Conservation (phyloP, 2,329 filamentous ascomycete species). For the Colletotrichum brevisporum region DNA sequence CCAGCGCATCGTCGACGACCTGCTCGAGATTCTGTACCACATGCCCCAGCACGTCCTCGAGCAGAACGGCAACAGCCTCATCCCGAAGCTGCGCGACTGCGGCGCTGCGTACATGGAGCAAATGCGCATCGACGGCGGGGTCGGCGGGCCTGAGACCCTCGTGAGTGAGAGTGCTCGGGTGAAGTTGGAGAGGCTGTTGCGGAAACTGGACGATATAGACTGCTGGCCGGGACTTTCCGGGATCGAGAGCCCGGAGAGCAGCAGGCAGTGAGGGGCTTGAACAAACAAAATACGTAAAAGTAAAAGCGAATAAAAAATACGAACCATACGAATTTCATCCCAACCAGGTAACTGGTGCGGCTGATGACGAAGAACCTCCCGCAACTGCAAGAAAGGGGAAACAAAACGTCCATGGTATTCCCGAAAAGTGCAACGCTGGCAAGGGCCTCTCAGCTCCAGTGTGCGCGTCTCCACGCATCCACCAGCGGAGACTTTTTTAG, state of each 20-base stretch:
- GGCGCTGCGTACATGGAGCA: slow-evolving; percentile 52
- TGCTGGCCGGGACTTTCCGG: slow-evolving; percentile 46
- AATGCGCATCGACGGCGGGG: slow-evolving; percentile 18
- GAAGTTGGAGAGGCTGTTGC: slow-evolving; percentile 48
- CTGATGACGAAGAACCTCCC: too few species aligned
- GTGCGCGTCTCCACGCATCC: slow-evolving; percentile 29
- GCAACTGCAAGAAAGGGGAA: too few species aligned
- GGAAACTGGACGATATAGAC: slow-evolving; percentile 50
- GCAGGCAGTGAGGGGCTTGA: slow-evolving; percentile 4
- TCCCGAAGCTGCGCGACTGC: slow-evolving; percentile 56
- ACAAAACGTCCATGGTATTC: not conserved
- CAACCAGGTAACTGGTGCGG: too few species aligned
- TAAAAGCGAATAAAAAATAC: not conserved
- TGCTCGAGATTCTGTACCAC: slow-evolving; percentile 53
- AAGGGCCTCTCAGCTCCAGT: not conserved
- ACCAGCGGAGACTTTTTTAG: slow-evolving; percentile 24
- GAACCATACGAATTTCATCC: not conserved
- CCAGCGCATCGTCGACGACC: slow-evolving; percentile 51
- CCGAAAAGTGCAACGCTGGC: not conserved
- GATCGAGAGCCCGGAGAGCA: slow-evolving; percentile 22
- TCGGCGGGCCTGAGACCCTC: slow-evolving; percentile 32
- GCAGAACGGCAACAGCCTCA: slow-evolving; percentile 50
- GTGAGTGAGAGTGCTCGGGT: slow-evolving; percentile 31
- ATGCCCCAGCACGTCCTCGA: slow-evolving; percentile 51
- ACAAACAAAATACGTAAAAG: not conserved